These are phyloP conservation scores for Oxytropis ochrocephala DNA, from an alignment of 306 rosid genomes.

Conservation along the genomic window DNA sequence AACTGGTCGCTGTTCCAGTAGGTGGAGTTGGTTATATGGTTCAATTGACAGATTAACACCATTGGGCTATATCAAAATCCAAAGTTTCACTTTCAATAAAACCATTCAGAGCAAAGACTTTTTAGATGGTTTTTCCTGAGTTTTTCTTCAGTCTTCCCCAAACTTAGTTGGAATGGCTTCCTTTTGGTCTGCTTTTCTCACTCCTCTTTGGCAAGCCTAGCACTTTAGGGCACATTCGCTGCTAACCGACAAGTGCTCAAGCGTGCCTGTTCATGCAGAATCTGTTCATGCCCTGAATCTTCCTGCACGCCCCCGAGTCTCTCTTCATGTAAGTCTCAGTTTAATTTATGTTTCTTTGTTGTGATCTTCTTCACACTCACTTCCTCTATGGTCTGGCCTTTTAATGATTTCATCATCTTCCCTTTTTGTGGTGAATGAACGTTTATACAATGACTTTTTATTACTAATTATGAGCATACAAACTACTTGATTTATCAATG, in stretches of 20 bases:
- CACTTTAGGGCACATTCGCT: background rate
- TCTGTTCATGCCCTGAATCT: background rate
- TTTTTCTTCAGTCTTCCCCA: background rate
- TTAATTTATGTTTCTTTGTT: background rate
- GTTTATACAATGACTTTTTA: too few species aligned
- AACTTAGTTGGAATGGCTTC: background rate
- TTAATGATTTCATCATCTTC: background rate
- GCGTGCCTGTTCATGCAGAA: background rate
- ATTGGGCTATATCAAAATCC: background rate
- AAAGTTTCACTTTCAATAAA: background rate
- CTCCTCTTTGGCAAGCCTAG: background rate
- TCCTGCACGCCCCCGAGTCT: background rate
- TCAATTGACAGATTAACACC: background rate
- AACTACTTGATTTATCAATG: too few species aligned
- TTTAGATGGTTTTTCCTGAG: background rate
- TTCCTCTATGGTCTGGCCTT: background rate
- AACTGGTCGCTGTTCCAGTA: background rate
- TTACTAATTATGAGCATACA: too few species aligned
- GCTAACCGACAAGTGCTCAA: background rate
- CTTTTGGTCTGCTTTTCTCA: too few species aligned
- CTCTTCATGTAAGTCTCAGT: background rate
- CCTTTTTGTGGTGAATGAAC: too few species aligned
- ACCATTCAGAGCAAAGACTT: background rate
- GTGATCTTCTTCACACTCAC: background rate
- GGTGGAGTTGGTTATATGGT: background rate